Conservation (phyloP, 2,329 filamentous ascomycete species). For the Pyricularia sp. region DNA sequence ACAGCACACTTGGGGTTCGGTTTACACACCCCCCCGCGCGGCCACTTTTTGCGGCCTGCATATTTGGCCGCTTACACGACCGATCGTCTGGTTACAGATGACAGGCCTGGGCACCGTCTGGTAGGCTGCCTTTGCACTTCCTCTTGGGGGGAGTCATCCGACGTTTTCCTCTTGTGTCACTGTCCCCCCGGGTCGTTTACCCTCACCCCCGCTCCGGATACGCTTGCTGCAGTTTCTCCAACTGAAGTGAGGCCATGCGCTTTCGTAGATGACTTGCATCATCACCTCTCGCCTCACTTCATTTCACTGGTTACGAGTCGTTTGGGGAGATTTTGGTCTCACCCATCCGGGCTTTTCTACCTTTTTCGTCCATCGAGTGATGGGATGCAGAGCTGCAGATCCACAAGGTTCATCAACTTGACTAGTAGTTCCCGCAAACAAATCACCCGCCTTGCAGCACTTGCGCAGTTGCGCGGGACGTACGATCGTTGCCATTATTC, state of each 20-base stretch:
- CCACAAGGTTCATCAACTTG: neutral
- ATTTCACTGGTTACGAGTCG: neutral
- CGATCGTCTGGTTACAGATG: neutral
- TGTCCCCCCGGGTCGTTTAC: neutral
- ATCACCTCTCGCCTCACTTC: neutral
- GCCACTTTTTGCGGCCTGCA: conserved; percentile 1
- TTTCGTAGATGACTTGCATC: neutral
- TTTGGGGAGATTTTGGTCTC: neutral
- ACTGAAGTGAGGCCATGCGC: neutral
- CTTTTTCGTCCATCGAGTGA: neutral
- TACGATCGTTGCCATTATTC: neutral
- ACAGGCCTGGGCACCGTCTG: neutral
- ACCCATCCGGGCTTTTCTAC: neutral
- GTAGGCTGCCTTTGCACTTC: neutral
- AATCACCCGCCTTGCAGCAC: neutral
- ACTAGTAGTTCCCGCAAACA: neutral
- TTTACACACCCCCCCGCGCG: neutral
- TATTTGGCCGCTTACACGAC: neutral
- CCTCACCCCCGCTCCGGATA: neutral
- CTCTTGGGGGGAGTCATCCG: neutral
- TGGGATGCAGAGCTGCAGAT: neutral
- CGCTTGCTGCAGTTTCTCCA: neutral
- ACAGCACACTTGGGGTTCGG: conserved; percentile 3
- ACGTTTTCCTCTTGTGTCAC: neutral
- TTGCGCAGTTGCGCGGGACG: neutral